phyloP scores from a whole-genome alignment of 805 yeast genomes.

The Candida xyloterini region DNA sequence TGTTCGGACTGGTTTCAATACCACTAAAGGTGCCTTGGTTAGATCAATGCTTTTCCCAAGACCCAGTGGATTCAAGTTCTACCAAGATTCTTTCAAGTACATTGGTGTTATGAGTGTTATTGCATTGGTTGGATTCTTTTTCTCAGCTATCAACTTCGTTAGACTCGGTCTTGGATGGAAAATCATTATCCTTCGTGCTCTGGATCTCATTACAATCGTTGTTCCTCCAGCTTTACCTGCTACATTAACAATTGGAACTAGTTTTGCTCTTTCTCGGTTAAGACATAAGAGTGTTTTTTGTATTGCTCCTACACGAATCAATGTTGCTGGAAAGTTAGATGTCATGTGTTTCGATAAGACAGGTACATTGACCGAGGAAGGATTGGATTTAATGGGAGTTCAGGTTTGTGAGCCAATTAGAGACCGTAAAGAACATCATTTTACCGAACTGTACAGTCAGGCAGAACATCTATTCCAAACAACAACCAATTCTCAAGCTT shows the following conservation, averaged over 20 bases:
- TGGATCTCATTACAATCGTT: conserved; percentile 92
- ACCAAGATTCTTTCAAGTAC: conserved; percentile 90
- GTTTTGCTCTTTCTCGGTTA: conserved; percentile 80
- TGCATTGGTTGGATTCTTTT: conserved; percentile 79
- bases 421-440: conserved; percentile 29
- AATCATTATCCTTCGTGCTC: conserved; percentile 79
- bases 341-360: conserved; percentile 93
- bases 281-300: conserved; percentile 73
- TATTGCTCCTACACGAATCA: conserved; percentile 90
- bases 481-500: conserved; percentile 21
- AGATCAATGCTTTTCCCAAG: conserved; percentile 97
- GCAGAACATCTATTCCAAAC: conserved; percentile 18
- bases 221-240: conserved; percentile 99
- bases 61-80: conserved; percentile 90
- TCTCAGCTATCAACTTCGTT: conserved; percentile 81
- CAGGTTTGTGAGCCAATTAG: conserved; percentile 35
- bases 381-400: conserved; percentile 75
- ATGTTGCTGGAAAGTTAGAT: conserved; percentile 93
- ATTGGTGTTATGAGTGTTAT: conserved; percentile 90
- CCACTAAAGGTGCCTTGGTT: conserved; percentile 91
- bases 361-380: conserved; percentile 96
- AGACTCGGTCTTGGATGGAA: conserved; percentile 66
- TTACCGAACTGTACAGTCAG: conserved; percentile 22
- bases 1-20: conserved; percentile 86
- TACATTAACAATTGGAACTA: conserved; percentile 92